Evolutionary conservation across 352 stramenopile genomes (phyloP), one percentile per base, ranked within the genome.

Genomic region (Pythium coloratum): DNA sequence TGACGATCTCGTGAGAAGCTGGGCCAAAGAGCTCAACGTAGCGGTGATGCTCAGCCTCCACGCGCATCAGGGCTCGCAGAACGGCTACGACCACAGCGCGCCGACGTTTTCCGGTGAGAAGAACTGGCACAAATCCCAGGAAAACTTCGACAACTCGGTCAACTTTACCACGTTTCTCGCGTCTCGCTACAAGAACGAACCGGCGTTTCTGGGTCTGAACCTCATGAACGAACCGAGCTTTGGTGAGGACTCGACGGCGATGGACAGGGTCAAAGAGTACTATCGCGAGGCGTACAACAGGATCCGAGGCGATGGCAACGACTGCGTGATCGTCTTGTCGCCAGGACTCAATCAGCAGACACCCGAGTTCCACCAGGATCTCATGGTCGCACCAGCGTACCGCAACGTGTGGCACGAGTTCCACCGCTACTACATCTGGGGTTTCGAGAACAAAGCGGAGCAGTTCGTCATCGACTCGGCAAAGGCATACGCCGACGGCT

Each of bases 21-120:
- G 80, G 82, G 78, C 69, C 7, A 54, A 75, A 40, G 78, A 77
- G 67, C 76, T 84, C 71, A 86, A 89, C 33, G 3, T 89, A 2
- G 71, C 82, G 1, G 82, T 90, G 4, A 73, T 90, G 61, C 55
- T 88, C 20, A 88, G 78, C 50, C 70, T 89, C 6, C 82, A 89
- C 61, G 71, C 78, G 2, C 78, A 88, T 47, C 68, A 76, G 20
- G 78, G 80, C 10, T 88, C 78, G 18, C 80, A 91, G 70, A 91
- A 91, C 28, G 78, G 80, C 8, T 75, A 70, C 58, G 79, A 87
- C 59, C 77, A 88, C 55, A 89, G 73, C 28, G 60, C 75, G 5
- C 73, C 76, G 46, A n/a, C 59, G 1, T 51, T 64, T 0, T 47
- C 69, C 6, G 49, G 64, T 0, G 38, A 38, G 2, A 51, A 57